Base-by-base conservation (phyloP, 768 basidiomycete genomes). In the Rubroboletus satanas region DNA sequence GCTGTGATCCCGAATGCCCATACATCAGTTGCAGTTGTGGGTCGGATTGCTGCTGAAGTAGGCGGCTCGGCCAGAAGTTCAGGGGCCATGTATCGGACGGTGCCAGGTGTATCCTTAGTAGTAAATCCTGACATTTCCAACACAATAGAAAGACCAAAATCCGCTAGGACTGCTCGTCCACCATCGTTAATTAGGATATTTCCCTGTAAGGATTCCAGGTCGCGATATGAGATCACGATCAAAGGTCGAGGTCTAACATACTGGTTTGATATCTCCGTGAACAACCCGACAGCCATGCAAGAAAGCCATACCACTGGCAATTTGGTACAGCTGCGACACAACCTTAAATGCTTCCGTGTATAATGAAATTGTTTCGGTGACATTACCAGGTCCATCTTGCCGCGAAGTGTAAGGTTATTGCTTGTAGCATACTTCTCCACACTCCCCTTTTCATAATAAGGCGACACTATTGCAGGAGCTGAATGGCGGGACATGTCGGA, bases 81-180 rank as follows among this genome's bases (percentile, higher is more conserved):
- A 4, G 62, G 62, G 7, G 74, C 72, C 71, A 76, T 77, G 62
- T 76, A 77, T 32, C 74, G 66, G 36, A 67, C 63, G 7, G 75
- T 76, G 15, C 67, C 67, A n/a, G 71, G 72, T 4, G 67, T 56
- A 18, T 64, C 58, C 17, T 65, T 69, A 0, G 75, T 73, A 10
- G 74, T 74, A 46, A 71, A 75, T 5, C 75, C 71, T 23, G 66
- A 62, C 39, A 59, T 58, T 44, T 71, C 71, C n/a, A 75, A 51
- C 14, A 75, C 65, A 31, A 68, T 64, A 1, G 75, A 71, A 32
- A 77, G 63, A 29, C 77, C 77, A 48, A 77, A 77, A 51, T 77
- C 75, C 7, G 74, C 56, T 37, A 77, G 54, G 38, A 66, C 56
- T 10, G 72, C 74, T 42, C 70, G 60, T 21, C 62, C 61, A 8